These are phyloP conservation scores for Podospora australis DNA, from an alignment of 495 filamentous ascomycete species.

Conservation along the genomic window DNA sequence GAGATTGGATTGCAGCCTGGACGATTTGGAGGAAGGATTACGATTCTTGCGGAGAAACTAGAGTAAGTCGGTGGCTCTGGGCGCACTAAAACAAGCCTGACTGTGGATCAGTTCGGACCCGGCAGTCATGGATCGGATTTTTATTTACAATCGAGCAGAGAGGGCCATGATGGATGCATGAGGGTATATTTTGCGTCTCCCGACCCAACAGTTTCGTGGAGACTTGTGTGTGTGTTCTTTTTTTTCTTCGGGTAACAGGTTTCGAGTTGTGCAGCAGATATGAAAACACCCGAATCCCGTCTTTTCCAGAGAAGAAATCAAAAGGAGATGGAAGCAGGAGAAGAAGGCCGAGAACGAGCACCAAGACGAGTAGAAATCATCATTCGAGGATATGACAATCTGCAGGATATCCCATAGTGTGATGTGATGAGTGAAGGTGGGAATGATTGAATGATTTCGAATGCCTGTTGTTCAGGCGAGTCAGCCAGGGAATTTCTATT, in stretches of 20 bases:
- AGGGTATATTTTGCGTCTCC: background rate
- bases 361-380: too few relatives aligned
- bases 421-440: too few relatives aligned
- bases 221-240: background rate
- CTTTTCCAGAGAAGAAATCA: background rate
- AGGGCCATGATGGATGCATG: background rate
- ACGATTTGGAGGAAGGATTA: too few relatives aligned
- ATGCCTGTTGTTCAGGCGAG: too few relatives aligned
- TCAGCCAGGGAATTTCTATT: background rate
- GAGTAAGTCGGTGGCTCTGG: too few relatives aligned
- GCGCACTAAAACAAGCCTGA: background rate
- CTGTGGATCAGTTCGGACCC: constrained; percentile 1
- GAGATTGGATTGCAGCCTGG: too few relatives aligned
- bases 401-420: background rate
- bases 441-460: too few relatives aligned
- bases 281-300: background rate
- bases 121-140: constrained; percentile 9
- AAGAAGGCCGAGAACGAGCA: too few relatives aligned
- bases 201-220: background rate
- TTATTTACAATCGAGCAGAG: background rate
- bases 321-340: background rate
- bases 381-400: too few relatives aligned
- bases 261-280: too few relatives aligned
- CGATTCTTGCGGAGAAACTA: too few relatives aligned
- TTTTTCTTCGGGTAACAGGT: background rate